Evolutionary conservation across 129 eudicot species (phyloP).

Genomic region (Cynara cardunculus): DNA sequence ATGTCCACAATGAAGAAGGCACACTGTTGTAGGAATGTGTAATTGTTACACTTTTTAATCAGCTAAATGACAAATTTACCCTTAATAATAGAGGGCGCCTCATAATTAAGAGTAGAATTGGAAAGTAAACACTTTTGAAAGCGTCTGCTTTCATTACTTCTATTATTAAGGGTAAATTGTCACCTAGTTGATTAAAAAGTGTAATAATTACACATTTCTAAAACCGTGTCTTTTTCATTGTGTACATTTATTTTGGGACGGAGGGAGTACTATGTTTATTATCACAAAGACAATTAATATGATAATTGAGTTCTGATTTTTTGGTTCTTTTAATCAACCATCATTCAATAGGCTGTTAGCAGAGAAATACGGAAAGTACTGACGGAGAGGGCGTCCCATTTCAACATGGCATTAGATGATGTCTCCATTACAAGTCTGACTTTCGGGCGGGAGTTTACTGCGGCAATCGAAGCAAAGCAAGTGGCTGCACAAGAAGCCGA

Average conservation of each 20-base stretch:
- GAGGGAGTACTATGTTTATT: not conserved
- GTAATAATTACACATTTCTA: too few species aligned
- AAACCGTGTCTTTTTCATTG: too few species aligned
- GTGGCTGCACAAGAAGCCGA: constrained; percentile 55
- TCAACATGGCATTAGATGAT: constrained; percentile 41
- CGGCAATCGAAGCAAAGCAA: constrained; percentile 45
- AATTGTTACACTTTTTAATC: too few species aligned
- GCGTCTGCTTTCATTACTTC: not conserved
- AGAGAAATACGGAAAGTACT: constrained; percentile 41
- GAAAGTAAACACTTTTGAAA: too few species aligned
- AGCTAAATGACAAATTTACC: too few species aligned
- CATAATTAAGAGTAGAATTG: too few species aligned
- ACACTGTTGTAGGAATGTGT: too few species aligned
- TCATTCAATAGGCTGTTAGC: constrained; percentile 35
- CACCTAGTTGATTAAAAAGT: not conserved
- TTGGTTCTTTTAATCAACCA: not conserved
- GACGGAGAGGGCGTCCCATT: constrained; percentile 33
- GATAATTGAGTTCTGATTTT: not conserved
- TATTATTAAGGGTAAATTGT: not conserved
- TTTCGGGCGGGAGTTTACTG: constrained; percentile 40
- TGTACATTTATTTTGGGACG: not conserved
- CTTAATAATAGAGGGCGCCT: too few species aligned
- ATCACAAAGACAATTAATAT: not conserved
- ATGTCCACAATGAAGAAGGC: too few species aligned
- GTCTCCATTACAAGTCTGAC: constrained; percentile 48